Evolutionary conservation across 106 monocot genomes (phyloP), one percentile per base, ranked within the genome.

Genomic region (Dioscorea alata): DNA sequence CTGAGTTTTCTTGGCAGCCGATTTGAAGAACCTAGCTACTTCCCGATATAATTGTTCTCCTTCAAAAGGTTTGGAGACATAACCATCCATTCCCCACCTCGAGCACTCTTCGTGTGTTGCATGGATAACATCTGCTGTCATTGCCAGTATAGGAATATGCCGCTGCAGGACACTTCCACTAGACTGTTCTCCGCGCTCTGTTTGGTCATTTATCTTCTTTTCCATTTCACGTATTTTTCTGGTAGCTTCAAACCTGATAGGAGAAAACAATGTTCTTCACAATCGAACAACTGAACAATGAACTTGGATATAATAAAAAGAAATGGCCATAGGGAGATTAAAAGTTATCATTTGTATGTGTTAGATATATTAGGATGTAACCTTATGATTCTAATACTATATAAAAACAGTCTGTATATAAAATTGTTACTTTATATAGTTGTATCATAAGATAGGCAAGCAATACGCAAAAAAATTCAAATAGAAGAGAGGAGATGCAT

Each of bases 51-150:
- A 75, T 35, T 99, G 93, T 67, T 99, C 99, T 67, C 81, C 99
- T 80, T 99, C 99, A 74, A 99, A 99, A 73, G 93, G 99, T 72
- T 99, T 99, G n/a, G 99, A 99, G 31, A 99, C 99, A 72, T 99
- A 99, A 4, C 99, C 99, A 82, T 99, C 93, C 99, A 99, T 99
- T 64, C 90, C 93, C 64, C 71, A 78, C 76, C 76, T 90, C 50
- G 84, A 22, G 60, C 99, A 93, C 76, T 90, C 71, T 74, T 99
- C 99, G 19, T 88, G 80, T 50, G 99, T 99, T 33, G 99, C 93
- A 73, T 99, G 99, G 66, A 93, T 99, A 50, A 99, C 99, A 80
- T 99, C 99, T 49, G 99, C 99, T 12, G 99, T 99, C 99, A 99
- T 99, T 12, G 99, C 99, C 50, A 99, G 73, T 68, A 99, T 99